Conservation (phyloP, 768 basidiomycete species). For the Kwoniella sp. region DNA sequence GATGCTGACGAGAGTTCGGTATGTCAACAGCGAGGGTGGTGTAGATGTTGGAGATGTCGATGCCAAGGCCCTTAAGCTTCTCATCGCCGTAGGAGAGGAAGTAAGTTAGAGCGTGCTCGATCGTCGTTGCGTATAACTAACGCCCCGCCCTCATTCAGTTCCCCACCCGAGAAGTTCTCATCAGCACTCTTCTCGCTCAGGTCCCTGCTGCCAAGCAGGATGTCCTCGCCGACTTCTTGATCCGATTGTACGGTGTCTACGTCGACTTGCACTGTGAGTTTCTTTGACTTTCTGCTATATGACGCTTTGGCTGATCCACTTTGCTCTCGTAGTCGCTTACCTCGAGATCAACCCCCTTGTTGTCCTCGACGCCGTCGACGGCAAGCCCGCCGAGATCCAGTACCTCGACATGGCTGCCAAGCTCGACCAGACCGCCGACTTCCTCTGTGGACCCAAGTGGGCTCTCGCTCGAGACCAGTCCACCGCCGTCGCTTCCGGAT, state of each 20-base stretch:
- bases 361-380: constrained; percentile 77
- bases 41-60: constrained; percentile 99
- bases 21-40: constrained; percentile 71
- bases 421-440: constrained; percentile 98
- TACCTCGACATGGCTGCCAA: constrained; percentile 99
- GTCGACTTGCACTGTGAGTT: constrained; percentile 84
- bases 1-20: constrained; percentile 21
- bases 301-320: constrained; percentile 7
- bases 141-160: too few relatives aligned
- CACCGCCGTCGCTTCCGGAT: constrained; percentile 63
- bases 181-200: constrained; percentile 72
- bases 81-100: constrained; percentile 69
- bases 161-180: constrained; percentile 78
- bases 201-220: constrained; percentile 84
- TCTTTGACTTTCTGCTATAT: not conserved
- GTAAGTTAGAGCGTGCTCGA: too few relatives aligned
- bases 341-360: constrained; percentile 99
- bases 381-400: constrained; percentile 75
- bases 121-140: too few relatives aligned
- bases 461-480: constrained; percentile 89
- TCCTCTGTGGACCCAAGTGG: constrained; percentile 98
- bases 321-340: constrained; percentile 68
- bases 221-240: constrained; percentile 89
- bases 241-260: constrained; percentile 93
- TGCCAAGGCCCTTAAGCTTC: constrained; percentile 88